Base-by-base conservation (phyloP, 2,329 filamentous ascomycete genomes). In the Fusarium proliferatum region DNA sequence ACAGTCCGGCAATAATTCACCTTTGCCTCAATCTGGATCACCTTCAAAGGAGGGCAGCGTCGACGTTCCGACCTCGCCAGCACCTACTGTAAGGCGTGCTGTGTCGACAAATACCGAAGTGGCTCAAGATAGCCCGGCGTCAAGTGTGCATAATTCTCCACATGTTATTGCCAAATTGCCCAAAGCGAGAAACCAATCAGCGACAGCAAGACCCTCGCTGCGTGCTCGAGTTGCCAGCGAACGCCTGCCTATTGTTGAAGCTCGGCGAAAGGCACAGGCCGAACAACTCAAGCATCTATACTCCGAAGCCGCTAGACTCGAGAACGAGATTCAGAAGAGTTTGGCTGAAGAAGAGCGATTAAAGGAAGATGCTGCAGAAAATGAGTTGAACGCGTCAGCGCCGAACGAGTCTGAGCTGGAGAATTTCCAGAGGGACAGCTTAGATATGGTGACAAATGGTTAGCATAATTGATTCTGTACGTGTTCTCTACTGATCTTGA, bases 291-390 rank as follows among this genome's bases (percentile, higher is more conserved):
- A 83, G 61, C 79, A 82, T 26, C 75, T 89, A 41, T 82, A 86
- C 65, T 84, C 85, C 9, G 84, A 88, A 76, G 81, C 87, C 28
- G 81, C 82, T 26, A 84, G 82, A 23, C 82, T 90, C 41, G 82
- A 88, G 76, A 83, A 83, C 30, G 88, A 89, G 67, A 82, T 87
- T 19, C 80, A 82, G 33, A 78, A 80, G n/a, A 82, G 82, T 33
- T 69, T 80, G 51, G 72, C 75, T 10, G 81, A 83, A 58, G 82
- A 82, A 67, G 72, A 82, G 57, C 77, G 72, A 19, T 73, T 84
- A 17, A 77, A 77, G 46, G 73, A 75, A 57, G 79, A 84, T 36
- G 75, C 66, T 17, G 43, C 64, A 36, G 70, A 74, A 36, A 45
- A 51, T 38, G 76, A 77, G 19, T 21, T 67, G 28, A 67, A 67